Base-by-base conservation (phyloP, 805 yeast species). In the Zygotorulaspora sp. region DNA sequence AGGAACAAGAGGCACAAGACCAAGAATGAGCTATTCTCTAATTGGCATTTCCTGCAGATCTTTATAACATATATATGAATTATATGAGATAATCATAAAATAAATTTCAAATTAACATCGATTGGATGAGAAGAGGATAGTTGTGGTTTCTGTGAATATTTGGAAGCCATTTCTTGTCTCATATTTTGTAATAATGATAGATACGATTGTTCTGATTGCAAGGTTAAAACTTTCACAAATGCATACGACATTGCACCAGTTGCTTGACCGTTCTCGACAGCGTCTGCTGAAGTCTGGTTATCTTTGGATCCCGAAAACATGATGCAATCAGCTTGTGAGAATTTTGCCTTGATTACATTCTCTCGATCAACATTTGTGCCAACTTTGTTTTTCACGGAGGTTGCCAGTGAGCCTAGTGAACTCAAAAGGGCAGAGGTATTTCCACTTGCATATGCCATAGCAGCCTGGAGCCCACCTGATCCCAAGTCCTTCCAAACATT, bases 181-280 rank as follows among this genome's bases (percentile, higher is more conserved):
- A 83, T 78, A 45, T 78, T 76, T 59, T 83, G 82, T 57, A 86
- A 65, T 41, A 86, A 65, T 3, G 85, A 70, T 38, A 84, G 52
- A 53, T 80, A 86, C 14, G 81, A 70, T 62, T 83, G 92, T 48
- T 72, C 70, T 6, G 84, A 80, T 52, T 77, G 75, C 33, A 69
- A 65, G 17, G 63, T 50, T 67, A 85, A 62, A 6, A 83, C 89
- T 43, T 70, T 68, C 31, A 83, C 68, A 52, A 86, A 83, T 1
- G 94, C 81, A 63, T 77, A 83, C 16, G 88, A 80, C 84, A 85
- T 80, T 3, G 95, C 95, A 40, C 95, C 95, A 0, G 92, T 83
- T 28, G 78, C 74, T 9, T 61, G 63, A 18, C 89, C 88, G 25
- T 75, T 78, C 54, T 81, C 86, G 14, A 66, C 67, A 0, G 95